A percentile compares a stretch with the other conserved stretches of the same genome.
phyloP scores from a whole-genome alignment of 164 flowering plant species.

The Hamamelis virginiana region DNA sequence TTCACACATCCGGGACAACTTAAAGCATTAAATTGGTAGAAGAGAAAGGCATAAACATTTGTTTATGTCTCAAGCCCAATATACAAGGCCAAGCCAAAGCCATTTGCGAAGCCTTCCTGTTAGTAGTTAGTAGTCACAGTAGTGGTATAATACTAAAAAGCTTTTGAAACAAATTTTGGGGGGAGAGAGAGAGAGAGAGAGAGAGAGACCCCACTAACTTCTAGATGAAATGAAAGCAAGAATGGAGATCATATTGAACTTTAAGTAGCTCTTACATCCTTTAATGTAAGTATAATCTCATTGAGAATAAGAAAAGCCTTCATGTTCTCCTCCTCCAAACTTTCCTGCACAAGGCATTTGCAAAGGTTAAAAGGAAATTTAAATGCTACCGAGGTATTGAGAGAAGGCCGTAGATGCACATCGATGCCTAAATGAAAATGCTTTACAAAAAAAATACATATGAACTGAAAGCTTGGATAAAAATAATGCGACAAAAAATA shows the following conservation, averaged over 20 bases:
- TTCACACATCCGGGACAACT: too few relatives aligned
- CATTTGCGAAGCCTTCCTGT: not conserved
- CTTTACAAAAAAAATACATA: too few relatives aligned
- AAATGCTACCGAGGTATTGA: not conserved
- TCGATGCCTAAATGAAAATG: not conserved
- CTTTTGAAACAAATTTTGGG: not conserved
- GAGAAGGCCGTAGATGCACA: not conserved
- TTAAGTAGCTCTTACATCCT: slow-evolving; percentile 62
- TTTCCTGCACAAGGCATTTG: slow-evolving; percentile 47
- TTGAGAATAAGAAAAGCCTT: slow-evolving; percentile 84
- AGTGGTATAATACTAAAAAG: not conserved
- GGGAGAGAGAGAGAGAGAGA: not conserved
- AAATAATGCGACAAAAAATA: too few relatives aligned
- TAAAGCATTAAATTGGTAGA: too few relatives aligned
- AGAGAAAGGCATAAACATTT: not conserved
- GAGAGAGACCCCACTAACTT: not conserved
- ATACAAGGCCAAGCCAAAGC: not conserved
- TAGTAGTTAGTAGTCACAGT: not conserved
- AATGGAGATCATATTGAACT: not conserved
- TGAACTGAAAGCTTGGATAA: too few relatives aligned
- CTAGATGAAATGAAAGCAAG: not conserved
- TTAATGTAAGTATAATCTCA: slow-evolving; percentile 71
- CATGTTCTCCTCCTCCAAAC: slow-evolving; percentile 46
- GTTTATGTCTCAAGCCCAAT: not conserved
- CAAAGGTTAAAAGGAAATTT: not conserved